Percentiles rank a stretch among this genome's conserved stretches.
Evolutionary conservation across 306 rosid genomes (phyloP).

Genomic region (Cicer arietinum): DNA sequence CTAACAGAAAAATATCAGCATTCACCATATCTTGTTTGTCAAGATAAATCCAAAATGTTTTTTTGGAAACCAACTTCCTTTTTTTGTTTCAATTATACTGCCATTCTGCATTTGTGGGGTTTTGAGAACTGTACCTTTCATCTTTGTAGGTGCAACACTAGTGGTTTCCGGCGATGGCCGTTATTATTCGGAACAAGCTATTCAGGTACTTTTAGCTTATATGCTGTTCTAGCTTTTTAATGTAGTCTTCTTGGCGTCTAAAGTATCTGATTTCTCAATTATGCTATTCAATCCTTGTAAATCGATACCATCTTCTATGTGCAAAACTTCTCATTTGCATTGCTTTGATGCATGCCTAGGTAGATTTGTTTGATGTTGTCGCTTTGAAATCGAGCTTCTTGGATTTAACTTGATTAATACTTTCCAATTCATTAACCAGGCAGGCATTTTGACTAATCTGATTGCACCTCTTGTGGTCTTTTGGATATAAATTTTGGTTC

Average conservation of each 20-base stretch:
- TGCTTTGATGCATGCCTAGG: conserved; percentile 9
- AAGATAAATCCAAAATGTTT: conserved; percentile 10
- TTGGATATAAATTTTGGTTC: not conserved
- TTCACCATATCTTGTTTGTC: conserved; percentile 12
- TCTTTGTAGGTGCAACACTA: conserved; percentile 78
- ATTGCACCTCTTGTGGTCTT: conserved; percentile 19
- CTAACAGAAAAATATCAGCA: not conserved
- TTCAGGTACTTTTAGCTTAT: conserved; percentile 65
- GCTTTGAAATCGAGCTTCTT: conserved; percentile 36
- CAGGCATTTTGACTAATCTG: conserved; percentile 20
- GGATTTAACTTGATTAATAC: conserved; percentile 34
- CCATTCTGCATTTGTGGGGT: conserved; percentile 23
- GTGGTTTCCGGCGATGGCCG: conserved; percentile 99
- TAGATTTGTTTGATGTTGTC: not conserved
- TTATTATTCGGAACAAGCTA: conserved; percentile 87
- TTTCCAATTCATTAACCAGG: not conserved
- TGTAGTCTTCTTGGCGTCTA: conserved; percentile 15
- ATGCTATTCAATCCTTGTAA: conserved; percentile 9
- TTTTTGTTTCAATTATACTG: conserved; percentile 16
- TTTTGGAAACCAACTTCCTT: not conserved
- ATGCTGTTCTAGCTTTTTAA: conserved; percentile 8
- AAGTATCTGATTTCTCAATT: conserved; percentile 19
- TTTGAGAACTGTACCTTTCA: conserved; percentile 19
- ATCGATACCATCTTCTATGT: conserved; percentile 4
- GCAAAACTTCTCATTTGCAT: conserved; percentile 29